phyloP scores from a whole-genome alignment of 352 stramenopile species.

The Blastocystis sp. region DNA sequence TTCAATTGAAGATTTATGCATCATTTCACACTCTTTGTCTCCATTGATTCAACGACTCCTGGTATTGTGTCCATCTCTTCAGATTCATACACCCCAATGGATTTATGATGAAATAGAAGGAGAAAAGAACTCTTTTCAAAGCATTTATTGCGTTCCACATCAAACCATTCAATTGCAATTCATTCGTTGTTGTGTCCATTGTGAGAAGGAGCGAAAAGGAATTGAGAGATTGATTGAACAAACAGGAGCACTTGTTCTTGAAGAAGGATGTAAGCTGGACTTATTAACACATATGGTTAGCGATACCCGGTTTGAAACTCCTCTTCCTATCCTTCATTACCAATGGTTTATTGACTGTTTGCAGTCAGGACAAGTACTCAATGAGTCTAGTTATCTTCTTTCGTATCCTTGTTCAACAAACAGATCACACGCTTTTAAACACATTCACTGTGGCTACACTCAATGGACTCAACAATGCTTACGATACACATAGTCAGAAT shows the following conservation, averaged over 20 bases:
- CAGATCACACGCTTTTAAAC: neutral
- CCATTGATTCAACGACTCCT: neutral
- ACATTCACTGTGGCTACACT: neutral
- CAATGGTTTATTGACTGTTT: conserved; percentile 39
- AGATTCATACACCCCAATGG: neutral
- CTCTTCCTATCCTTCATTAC: neutral
- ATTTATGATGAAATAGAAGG: conserved; percentile 2
- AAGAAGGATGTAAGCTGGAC: neutral
- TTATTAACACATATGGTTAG: neutral
- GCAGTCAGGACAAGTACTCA: neutral
- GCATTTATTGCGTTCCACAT: neutral
- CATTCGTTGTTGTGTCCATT: neutral
- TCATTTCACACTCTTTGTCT: neutral
- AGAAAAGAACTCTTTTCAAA: neutral
- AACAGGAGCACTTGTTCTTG: neutral
- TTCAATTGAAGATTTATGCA: neutral
- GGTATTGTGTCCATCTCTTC: neutral
- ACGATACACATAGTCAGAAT: conserved; percentile 41
- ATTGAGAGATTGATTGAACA: neutral
- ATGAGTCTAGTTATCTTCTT: neutral
- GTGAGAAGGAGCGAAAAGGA: neutral
- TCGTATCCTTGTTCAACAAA: neutral
- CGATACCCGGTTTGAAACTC: neutral
- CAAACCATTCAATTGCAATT: neutral
- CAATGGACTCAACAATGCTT: neutral